A percentile compares a stretch with the other conserved stretches of the same genome.
Conservation (phyloP, 495 filamentous ascomycete species). For the Wilcoxina mikolae region DNA sequence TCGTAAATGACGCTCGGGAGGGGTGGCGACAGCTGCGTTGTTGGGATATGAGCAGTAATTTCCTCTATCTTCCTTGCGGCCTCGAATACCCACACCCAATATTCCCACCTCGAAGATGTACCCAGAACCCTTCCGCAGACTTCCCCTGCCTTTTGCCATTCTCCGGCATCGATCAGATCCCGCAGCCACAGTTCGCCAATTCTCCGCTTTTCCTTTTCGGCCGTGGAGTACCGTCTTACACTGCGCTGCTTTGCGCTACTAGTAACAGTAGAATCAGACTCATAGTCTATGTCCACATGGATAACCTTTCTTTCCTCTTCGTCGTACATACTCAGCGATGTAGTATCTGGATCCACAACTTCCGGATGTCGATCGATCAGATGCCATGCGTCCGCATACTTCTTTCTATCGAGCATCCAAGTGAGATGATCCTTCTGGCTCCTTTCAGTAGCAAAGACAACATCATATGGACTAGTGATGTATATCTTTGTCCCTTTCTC, state of each 20-base stretch:
- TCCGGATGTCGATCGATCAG: slow-evolving; percentile 76
- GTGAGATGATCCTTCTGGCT: slow-evolving; percentile 69
- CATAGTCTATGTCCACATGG: slow-evolving; percentile 50
- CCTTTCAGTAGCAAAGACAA: slow-evolving; percentile 69
- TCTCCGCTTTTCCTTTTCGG: slow-evolving; percentile 77
- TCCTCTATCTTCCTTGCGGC: slow-evolving; percentile 73
- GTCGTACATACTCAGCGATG: slow-evolving; percentile 20
- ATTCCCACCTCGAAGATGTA: slow-evolving; percentile 73
- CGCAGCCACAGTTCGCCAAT: slow-evolving; percentile 89
- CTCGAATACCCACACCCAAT: slow-evolving; percentile 85
- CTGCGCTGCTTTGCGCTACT: slow-evolving; percentile 21
- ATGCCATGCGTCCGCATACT: slow-evolving; percentile 76
- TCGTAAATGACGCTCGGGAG: slow-evolving; percentile 78
- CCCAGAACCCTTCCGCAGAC: slow-evolving; percentile 66
- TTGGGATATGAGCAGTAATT: slow-evolving; percentile 70
- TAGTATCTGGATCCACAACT: slow-evolving; percentile 34
- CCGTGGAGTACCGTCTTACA: slow-evolving; percentile 40
- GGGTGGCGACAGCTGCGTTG: slow-evolving; percentile 54
- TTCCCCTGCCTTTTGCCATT: slow-evolving; percentile 65
- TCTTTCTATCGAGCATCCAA: slow-evolving; percentile 66
- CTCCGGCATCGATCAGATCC: slow-evolving; percentile 52
- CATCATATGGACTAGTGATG: slow-evolving; percentile 91
- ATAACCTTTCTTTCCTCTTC: slow-evolving; percentile 21
- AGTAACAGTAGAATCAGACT: slow-evolving; percentile 37
- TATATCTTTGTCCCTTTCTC: slow-evolving; percentile 79